Percentiles rank a stretch among this genome's conserved stretches.
phyloP scores from a whole-genome alignment of 768 basidiomycete species.

The Hygrophorus pudorinus region DNA sequence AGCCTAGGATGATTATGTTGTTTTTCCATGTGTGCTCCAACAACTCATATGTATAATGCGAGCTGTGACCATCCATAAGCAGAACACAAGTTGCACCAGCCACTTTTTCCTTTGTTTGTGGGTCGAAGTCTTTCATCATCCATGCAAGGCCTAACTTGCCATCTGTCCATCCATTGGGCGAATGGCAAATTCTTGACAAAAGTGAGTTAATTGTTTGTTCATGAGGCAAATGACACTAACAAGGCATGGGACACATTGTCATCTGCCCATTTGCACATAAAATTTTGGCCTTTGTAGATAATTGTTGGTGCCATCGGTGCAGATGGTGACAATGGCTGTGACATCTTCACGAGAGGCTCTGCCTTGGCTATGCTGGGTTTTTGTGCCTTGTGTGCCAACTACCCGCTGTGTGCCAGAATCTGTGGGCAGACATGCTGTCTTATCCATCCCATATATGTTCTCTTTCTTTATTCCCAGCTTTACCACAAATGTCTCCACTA shows the following conservation, averaged over 20 bases:
- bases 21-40: too few species aligned
- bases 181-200: conserved; percentile 13
- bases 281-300: conserved; percentile 29
- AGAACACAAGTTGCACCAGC: too few species aligned
- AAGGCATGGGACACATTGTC: conserved; percentile 25
- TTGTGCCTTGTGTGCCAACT: conserved; percentile 16
- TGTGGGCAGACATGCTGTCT: conserved; percentile 22
- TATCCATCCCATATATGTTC: conserved; percentile 28
- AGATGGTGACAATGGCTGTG: conserved; percentile 29
- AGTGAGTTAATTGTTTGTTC: conserved; percentile 2
- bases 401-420: conserved; percentile 20
- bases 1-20: too few species aligned
- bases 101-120: conserved; percentile 25
- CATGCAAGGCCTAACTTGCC: conserved; percentile 15
- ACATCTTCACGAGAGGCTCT: conserved; percentile 23
- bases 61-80: too few species aligned
- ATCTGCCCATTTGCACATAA: conserved; percentile 21
- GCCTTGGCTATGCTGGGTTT: conserved; percentile 22
- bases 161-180: conserved; percentile 24
- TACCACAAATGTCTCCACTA: conserved; percentile 18
- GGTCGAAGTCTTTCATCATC: conserved; percentile 22
- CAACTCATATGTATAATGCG: too few species aligned
- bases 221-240: conserved; percentile 14
- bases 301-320: conserved; percentile 30
- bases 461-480: conserved; percentile 12